A percentile compares a stretch with the other conserved stretches of the same genome.
These are phyloP conservation scores for Trichoderma arundinaceum DNA, from an alignment of 2,329 filamentous ascomycete genomes.

Conservation along the genomic window DNA sequence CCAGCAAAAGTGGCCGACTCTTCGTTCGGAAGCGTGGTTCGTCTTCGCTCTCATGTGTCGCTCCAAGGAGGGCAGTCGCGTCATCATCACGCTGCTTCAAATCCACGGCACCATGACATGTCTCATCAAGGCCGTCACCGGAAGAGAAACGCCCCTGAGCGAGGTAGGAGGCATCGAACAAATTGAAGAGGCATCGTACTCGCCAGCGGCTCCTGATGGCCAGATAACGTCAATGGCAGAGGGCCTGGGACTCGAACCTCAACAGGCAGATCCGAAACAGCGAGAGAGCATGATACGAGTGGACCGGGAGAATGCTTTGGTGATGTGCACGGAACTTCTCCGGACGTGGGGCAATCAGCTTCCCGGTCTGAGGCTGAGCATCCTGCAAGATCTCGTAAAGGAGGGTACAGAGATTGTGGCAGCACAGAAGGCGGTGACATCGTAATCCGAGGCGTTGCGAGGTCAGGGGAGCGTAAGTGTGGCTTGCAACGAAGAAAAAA, in stretches of 20 bases:
- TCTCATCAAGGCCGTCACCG: conserved; percentile 57
- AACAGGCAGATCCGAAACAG: conserved; percentile 53
- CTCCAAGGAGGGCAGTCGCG: conserved; percentile 54
- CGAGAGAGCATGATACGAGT: conserved; percentile 54
- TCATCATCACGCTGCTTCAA: conserved; percentile 52
- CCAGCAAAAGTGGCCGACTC: conserved; percentile 63
- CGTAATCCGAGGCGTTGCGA: conserved; percentile 5
- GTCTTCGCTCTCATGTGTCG: conserved; percentile 65
- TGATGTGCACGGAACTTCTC: conserved; percentile 62
- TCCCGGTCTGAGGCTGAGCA: conserved; percentile 45
- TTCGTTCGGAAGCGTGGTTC: conserved; percentile 67
- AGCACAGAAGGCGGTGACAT: conserved; percentile 35
- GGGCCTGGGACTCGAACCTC: conserved; percentile 52
- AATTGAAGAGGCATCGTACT: conserved; percentile 33
- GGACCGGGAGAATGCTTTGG: conserved; percentile 66
- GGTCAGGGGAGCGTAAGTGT: background rate
- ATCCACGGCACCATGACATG: conserved; percentile 51
- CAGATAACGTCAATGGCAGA: conserved; percentile 39
- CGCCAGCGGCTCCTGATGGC: conserved; percentile 31
- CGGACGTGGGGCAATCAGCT: conserved; percentile 51
- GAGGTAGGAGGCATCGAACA: conserved; percentile 32
- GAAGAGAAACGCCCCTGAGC: conserved; percentile 41
- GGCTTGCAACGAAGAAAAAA: background rate
- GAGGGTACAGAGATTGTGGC: conserved; percentile 56
- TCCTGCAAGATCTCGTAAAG: conserved; percentile 57